These are phyloP conservation scores for Fragilariopsis cylindrus DNA, from an alignment of 108 stramenopile species.

Conservation along the genomic window DNA sequence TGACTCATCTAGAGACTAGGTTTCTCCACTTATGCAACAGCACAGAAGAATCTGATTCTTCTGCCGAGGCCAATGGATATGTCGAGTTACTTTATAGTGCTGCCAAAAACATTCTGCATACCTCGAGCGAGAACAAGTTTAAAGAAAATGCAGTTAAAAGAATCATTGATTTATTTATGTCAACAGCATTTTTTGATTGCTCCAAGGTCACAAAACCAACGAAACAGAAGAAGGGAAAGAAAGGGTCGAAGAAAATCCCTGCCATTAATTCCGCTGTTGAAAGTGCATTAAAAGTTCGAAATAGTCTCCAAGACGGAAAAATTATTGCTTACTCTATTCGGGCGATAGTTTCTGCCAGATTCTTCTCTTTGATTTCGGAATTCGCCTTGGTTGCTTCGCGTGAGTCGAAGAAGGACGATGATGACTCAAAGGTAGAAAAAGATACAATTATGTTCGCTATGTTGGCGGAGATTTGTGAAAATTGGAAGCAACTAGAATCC, in stretches of 20 bases:
- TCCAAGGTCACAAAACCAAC: conserved; percentile 24
- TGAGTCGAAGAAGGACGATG: conserved; percentile 21
- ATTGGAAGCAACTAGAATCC: conserved; percentile 45
- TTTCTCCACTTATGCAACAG: conserved; percentile 22
- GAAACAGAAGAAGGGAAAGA: conserved; percentile 52
- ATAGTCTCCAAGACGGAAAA: conserved; percentile 18
- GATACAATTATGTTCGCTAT: conserved; percentile 35
- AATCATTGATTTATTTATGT: conserved; percentile 65
- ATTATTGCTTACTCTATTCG: conserved; percentile 44
- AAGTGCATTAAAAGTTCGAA: conserved; percentile 39
- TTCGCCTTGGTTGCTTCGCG: conserved; percentile 25
- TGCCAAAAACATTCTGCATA: conserved; percentile 40
- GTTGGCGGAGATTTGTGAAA: conserved; percentile 39
- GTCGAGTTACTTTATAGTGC: conserved; percentile 43
- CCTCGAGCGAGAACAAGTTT: conserved; percentile 12
- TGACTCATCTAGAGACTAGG: conserved; percentile 22
- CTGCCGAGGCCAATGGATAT: conserved; percentile 38
- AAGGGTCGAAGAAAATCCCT: neutral
- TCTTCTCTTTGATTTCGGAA: conserved; percentile 72
- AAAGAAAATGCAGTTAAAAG: conserved; percentile 34
- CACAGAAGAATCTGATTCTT: conserved; percentile 24
- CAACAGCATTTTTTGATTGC: conserved; percentile 77
- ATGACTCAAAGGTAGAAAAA: conserved; percentile 32
- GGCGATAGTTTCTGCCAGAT: conserved; percentile 62
- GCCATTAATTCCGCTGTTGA: conserved; percentile 23